Base-by-base conservation (phyloP, 495 filamentous ascomycete genomes). In the Penicillium manginii region DNA sequence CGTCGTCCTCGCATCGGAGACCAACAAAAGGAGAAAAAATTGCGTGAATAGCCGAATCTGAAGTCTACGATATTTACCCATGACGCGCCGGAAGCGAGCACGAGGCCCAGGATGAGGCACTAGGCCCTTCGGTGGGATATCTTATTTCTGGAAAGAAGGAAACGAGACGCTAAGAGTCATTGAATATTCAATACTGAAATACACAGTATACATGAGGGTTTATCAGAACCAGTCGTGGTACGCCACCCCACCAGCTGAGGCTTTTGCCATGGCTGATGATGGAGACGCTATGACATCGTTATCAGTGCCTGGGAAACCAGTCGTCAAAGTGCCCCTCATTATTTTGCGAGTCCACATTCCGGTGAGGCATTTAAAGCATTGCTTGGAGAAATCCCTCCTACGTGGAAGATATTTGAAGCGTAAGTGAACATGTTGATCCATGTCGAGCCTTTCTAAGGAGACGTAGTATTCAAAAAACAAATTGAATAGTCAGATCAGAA, bases 321-420 rank as follows among this genome's bases (percentile, higher is more conserved):
- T 15, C 17, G 26, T 43, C 31, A 51, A 50, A 51, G 17, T 10
- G n/a, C 40, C 40, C 40, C 40, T 46, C 48, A 45, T 53, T 56
- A 21, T 21, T 57, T 57, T 40, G 33, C 9, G 22, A 54, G 48
- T 31, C 21, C 43, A 45, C 59, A 65, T 65, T 62, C 62, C 57
- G 47, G 60, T 65, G 62, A 58, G 62, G 62, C 52, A 65, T 62
- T 65, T 65, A 22, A 39, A 50, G 31, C 58, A 55, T 55, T 43
- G 40, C 40, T 60, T 29, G 26, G 26, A 29, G 26, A 59, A 59
- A 50, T 53, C 8, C 50, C 50, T 50, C 57, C 1, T 43, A 19
- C 17, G n/a, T 17, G 40, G 17, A 18, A 37, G 35, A 40, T 52
- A 53, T 21, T 39, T 48, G 7, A 19, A 37, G 21, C 33, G 46